These are phyloP conservation scores for Zhuliangozyma parablackwelliae DNA, from an alignment of 1,139 yeast species.

Conservation along the genomic window DNA sequence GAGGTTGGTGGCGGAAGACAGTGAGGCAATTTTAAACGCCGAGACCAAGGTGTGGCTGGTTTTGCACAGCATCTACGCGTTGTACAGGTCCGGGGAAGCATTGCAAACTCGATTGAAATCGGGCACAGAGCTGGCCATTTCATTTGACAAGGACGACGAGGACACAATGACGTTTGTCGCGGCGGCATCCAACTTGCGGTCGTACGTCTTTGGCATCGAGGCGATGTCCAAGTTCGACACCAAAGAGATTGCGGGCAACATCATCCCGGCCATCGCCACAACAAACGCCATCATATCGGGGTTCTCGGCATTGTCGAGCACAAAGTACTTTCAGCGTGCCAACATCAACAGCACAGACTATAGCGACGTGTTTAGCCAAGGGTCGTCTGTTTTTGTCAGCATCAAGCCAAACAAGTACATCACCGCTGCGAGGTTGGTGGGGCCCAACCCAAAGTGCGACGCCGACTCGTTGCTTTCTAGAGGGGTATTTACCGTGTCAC, in stretches of 20 bases:
- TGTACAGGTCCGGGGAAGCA: conserved; percentile 44
- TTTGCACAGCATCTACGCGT: conserved; percentile 59
- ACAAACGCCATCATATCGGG: conserved; percentile 96
- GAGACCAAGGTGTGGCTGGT: conserved; percentile 66
- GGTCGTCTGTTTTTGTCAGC: conserved; percentile 62
- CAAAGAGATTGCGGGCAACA: conserved; percentile 94
- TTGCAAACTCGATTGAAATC: conserved; percentile 48
- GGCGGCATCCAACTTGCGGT: conserved; percentile 81
- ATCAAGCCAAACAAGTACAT: conserved; percentile 66
- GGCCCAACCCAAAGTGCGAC: conserved; percentile 66
- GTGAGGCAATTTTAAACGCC: conserved; percentile 23
- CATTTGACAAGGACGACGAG: conserved; percentile 92
- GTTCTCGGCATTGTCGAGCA: conserved; percentile 68
- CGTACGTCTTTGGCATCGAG: conserved; percentile 68
- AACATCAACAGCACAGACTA: conserved; percentile 18
- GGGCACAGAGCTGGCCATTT: conserved; percentile 42
- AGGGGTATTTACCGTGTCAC: conserved; percentile 26
- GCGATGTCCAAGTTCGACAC: conserved; percentile 77
- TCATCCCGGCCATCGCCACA: conserved; percentile 97
- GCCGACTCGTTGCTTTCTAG: conserved; percentile 66
- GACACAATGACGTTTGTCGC: conserved; percentile 87
- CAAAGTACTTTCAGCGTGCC: conserved; percentile 43
- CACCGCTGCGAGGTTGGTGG: conserved; percentile 55
- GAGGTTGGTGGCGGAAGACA: conserved; percentile 9
- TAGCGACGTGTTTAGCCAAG: conserved; percentile 14